Base-by-base conservation (phyloP, 164 flowering plant genomes). In the Liriodendron chinense region DNA sequence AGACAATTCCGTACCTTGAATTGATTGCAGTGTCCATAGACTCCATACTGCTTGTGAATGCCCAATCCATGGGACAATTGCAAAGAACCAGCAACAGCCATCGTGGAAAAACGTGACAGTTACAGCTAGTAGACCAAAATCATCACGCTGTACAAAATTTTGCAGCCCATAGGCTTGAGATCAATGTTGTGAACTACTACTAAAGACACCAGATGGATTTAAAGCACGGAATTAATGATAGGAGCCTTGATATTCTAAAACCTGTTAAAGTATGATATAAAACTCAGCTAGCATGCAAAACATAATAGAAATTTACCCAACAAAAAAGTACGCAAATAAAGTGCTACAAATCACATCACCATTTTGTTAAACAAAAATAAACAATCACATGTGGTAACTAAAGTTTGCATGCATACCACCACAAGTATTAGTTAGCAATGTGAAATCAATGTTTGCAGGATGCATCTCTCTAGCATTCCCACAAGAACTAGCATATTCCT, bases 1-100 rank as follows among this genome's bases (percentile, higher is more conserved):
- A 47, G 48, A 18, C 21, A 47, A 4, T 68, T 56, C 74, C 77
- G n/a, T 81, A 91, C 96, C 81, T 70, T 80, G 67, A 80, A 73
- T 10, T 71, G 82, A 57, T 76, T 78, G 68, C 43, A 48, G 76
- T 71, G 71, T 43, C 74, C 72, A 72, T 66, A 77, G 74, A 24
- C 63, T 48, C 63, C 6, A 18, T 48, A 28, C 13, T 73, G 74
- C 73, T 74, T 79, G 69, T 78, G 75, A 76, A 88, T 72, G 43
- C 88, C 82, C 70, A 83, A 69, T 47, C 87, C 86, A 73, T 73
- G 83, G 75, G 88, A 81, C 61, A 88, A 75, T 73, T 81, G 92
- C 82, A 88, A 79, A 21, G 93, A 85, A 78, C 86, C 78, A 75
- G 84, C 71, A 72, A 78, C 70, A 47, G 85, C 87, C 98, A 91